phyloP scores from a whole-genome alignment of 2,329 filamentous ascomycete species.

The Tetracladium maxilliforme region DNA sequence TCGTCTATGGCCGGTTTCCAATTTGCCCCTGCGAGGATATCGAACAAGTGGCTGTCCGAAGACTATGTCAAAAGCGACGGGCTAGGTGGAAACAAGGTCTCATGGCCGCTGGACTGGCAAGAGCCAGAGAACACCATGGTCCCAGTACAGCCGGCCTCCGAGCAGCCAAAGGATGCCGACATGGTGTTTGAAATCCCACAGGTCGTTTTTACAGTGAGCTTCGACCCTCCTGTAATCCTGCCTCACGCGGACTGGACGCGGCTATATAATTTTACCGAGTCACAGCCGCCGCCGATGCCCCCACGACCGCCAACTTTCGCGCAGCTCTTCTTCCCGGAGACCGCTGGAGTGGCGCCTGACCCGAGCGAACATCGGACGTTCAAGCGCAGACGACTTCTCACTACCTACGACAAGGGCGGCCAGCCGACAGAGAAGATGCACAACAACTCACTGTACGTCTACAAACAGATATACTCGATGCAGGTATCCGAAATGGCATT shows the following conservation, averaged over 20 bases:
- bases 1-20: constrained; percentile 25
- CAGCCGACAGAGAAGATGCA: constrained; percentile 22
- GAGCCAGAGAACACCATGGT: constrained; percentile 54
- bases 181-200: constrained; percentile 52
- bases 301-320: constrained; percentile 27
- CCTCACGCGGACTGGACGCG: constrained; percentile 48
- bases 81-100: no score
- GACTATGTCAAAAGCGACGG: constrained; percentile 39
- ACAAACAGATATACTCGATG: constrained; percentile 59
- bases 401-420: constrained; percentile 17
- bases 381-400: constrained; percentile 28
- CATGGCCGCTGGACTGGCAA: constrained; percentile 55
- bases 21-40: constrained; percentile 52
- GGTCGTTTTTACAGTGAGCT: constrained; percentile 58
- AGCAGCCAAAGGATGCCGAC: constrained; percentile 29
- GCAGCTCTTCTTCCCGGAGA: constrained; percentile 35
- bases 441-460: constrained; percentile 49
- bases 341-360: constrained; percentile 28
- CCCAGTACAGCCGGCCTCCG: constrained; percentile 13
- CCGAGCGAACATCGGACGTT: constrained; percentile 43
- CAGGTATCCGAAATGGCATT: constrained; percentile 57
- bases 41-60: constrained; percentile 59
- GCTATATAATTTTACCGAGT: constrained; percentile 44
- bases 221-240: constrained; percentile 61
- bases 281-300: no score